Conservation (phyloP, 257 asterid genomes). For the Scutellaria minor region DNA sequence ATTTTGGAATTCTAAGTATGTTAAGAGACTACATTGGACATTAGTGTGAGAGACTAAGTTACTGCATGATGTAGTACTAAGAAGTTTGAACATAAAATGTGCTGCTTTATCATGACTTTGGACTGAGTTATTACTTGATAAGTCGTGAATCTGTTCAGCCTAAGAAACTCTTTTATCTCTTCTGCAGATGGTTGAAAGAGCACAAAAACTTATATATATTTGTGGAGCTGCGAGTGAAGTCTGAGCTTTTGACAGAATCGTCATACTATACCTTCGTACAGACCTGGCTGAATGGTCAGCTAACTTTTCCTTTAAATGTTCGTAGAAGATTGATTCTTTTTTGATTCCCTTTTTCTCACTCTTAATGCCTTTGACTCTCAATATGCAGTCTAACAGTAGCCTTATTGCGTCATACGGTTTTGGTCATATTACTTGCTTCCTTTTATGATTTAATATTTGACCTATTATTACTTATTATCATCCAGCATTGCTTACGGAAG, state of each 20-base stretch:
- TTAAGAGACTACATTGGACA: too few species aligned
- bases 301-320: conserved; percentile 20
- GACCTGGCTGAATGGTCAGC: conserved; percentile 81
- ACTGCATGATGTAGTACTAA: not conserved
- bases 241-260: conserved; percentile 78
- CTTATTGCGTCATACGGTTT: conserved; percentile 3
- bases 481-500: conserved; percentile 12
- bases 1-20: not conserved
- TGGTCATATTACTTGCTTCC: conserved; percentile 2
- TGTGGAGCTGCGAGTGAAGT: conserved; percentile 84
- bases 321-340: not conserved
- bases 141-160: conserved; percentile 14
- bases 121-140: conserved; percentile 19
- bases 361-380: not conserved
- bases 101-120: conserved; percentile 19
- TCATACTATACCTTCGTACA: conserved; percentile 70
- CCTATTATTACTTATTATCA: not conserved
- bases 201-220: conserved; percentile 63
- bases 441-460: conserved; percentile 13
- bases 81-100: conserved; percentile 15
- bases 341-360: not conserved
- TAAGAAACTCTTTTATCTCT: conserved; percentile 15
- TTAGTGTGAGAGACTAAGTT: too few species aligned
- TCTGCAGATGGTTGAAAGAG: conserved; percentile 84
- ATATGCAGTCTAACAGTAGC: conserved; percentile 2